Evolutionary conservation across 345 rosid genomes (phyloP), one percentile per base, ranked within the genome.

Genomic region (Populus nigra): DNA sequence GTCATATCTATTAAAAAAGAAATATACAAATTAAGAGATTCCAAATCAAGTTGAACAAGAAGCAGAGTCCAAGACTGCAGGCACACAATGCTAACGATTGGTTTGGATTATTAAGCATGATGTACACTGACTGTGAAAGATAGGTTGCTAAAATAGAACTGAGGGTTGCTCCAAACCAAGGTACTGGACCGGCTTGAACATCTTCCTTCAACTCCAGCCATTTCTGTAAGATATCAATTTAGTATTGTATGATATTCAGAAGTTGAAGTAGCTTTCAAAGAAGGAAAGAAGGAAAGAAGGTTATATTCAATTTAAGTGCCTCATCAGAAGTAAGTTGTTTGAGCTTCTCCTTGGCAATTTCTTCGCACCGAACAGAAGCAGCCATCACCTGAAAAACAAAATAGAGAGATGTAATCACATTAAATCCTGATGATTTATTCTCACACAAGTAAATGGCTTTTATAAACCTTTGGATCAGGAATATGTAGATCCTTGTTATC

Each of bases 1-100:
- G 61, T 91, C 91, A 61, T 93, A 93, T 73, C 97, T 91, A 73
- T 59, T 53, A 38, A 70, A 79, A 73, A 67, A 47, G 68, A 18
- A 16, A 69, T 8, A 15, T 23, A 61, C 8, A 23, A 65, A 65
- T 12, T 31, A 5, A 31, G 8, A 29, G 20, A 70, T 70, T 43
- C 53, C 8, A 0, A 27, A n/a, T 8, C 27, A 7, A 23, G 53
- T 57, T 9, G 63, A 57, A 57, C 63, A 57, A 57, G 63, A 57
- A 57, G 63, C 63, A 57, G 11, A 1, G 13, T 57, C 13, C 25
- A 57, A 57, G 63, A 57, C 63, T 57, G 11, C 23, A 8, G 63
- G 63, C 25, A 22, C 27, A 57, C 27, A 57, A 57, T 22, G 63
- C 27, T 57, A 23, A 57, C 12, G 8, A 9, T 41, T 41, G 45